Base-by-base conservation (phyloP, 768 basidiomycete genomes). In the Boletus reticuloceps region DNA sequence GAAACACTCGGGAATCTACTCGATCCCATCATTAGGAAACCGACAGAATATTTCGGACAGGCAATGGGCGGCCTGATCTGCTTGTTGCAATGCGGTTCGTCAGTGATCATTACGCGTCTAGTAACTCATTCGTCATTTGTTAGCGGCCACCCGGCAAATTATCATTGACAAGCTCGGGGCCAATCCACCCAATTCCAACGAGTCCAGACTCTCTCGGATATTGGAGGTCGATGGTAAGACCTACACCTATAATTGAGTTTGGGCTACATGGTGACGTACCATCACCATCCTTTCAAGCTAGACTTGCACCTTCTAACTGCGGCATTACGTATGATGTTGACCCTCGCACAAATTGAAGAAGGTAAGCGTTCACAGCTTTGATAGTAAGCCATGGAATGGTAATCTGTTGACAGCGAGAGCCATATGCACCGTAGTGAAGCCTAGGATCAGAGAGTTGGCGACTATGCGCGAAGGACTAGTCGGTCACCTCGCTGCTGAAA, bases 31-130 rank as follows among this genome's bases (percentile, higher is more conserved):
- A 8, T 65, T 20, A 6, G 5, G 1, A 37, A 44, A 27, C 32
- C 32, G 0, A 52, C 19, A 13, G 38, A 38, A 5, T 56, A 58
- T 38, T 62, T 67, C 27, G 45, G 43, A 31, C 63, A 58, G 34
- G 66, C 55, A 19, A 67, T 67, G 65, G 58, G 65, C 3, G 57
- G 63, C n/a, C 25, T 67, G 40, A 53, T 14, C 16, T 60, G 55
- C 20, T 22, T 67, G 19, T 20, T 62, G 53, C 48, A 56, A 29
- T 67, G 62, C n/a, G 51, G 65, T 66, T 6, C 38, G 62, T 57
- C 40, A 9, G 5, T 34, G 29, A 11, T 39, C 3, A 11, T 34
- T 31, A 0, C 27, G 37, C 19, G 36, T 40, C 10, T 29, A 1
- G n/a, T 13, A 4, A 38, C 9, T 25, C 9, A n/a, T 19, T 60